Conservation (phyloP, 305 asterid genomes). For the Fraxinus albicans region DNA sequence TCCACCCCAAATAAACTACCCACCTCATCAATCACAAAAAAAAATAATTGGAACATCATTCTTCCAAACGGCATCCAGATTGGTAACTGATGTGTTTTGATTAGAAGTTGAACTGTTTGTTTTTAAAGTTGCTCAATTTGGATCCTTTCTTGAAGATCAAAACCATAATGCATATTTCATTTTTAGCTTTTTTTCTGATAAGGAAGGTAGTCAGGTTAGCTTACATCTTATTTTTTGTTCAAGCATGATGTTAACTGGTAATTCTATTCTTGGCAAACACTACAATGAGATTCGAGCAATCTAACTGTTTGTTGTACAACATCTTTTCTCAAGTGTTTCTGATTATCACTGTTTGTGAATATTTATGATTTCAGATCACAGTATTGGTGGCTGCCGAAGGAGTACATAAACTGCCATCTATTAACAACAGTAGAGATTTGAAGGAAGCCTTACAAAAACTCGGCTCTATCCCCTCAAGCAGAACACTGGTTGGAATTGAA, state of each 20-base stretch:
- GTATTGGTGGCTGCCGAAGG: slow-evolving; percentile 92
- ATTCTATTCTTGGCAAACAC: background rate
- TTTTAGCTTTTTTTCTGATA: background rate
- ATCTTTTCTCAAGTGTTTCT: background rate
- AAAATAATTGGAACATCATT: background rate
- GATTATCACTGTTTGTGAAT: background rate
- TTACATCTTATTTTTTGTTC: background rate
- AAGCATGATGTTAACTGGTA: background rate
- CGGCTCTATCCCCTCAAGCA: slow-evolving; percentile 56
- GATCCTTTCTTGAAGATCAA: background rate
- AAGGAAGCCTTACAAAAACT: slow-evolving; percentile 66
- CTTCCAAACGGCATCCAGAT: background rate
- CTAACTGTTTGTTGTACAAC: background rate
- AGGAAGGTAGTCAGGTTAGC: background rate
- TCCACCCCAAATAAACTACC: too few relatives aligned
- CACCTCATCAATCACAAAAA: background rate
- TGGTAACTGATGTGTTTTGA: background rate
- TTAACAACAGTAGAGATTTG: slow-evolving; percentile 69
- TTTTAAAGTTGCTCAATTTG: background rate
- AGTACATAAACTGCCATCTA: slow-evolving; percentile 61
- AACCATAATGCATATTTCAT: background rate
- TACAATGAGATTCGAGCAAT: background rate
- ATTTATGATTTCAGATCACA: slow-evolving; percentile 53
- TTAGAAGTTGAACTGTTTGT: background rate
- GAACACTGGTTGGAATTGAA: slow-evolving; percentile 49